phyloP scores from a whole-genome alignment of 495 filamentous ascomycete species.

The Aspergillus wentii region DNA sequence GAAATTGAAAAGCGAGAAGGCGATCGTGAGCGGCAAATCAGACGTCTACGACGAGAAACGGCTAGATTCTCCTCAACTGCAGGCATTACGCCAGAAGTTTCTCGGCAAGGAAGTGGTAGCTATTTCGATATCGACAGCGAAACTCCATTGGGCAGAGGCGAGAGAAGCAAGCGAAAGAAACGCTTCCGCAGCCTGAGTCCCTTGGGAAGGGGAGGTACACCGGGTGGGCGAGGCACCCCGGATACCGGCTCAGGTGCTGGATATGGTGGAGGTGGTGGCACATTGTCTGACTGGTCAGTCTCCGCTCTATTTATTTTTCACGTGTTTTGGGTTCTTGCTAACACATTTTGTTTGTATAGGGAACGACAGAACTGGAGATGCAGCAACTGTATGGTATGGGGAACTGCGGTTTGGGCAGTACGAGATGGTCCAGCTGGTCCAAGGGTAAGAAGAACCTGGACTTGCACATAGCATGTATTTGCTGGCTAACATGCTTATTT shows the following conservation, averaged over 20 bases:
- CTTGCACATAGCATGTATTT: not conserved
- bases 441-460: slow-evolving; percentile 54
- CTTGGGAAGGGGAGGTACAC: slow-evolving; percentile 58
- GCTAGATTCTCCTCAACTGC: slow-evolving; percentile 84
- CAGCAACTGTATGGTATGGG: slow-evolving; percentile 83
- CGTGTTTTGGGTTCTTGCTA: slow-evolving; percentile 1
- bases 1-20: slow-evolving; percentile 98
- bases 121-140: slow-evolving; percentile 61
- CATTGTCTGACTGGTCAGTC: slow-evolving; percentile 62
- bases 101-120: slow-evolving; percentile 47
- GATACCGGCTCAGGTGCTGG: slow-evolving; percentile 63
- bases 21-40: slow-evolving; percentile 85
- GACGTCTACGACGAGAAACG: slow-evolving; percentile 82
- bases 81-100: slow-evolving; percentile 63
- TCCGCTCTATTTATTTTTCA: not conserved
- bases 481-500: slow-evolving; percentile 7
- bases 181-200: slow-evolving; percentile 88
- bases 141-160: slow-evolving; percentile 75
- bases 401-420: slow-evolving; percentile 88
- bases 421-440: slow-evolving; percentile 83
- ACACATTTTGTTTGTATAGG: slow-evolving; percentile 28
- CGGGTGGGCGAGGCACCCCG: slow-evolving; percentile 68
- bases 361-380: slow-evolving; percentile 88
- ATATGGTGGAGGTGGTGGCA: slow-evolving; percentile 62
- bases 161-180: slow-evolving; percentile 89